These are phyloP conservation scores for Canariomyces notabilis DNA, from an alignment of 2,329 filamentous ascomycete species.

Conservation along the genomic window DNA sequence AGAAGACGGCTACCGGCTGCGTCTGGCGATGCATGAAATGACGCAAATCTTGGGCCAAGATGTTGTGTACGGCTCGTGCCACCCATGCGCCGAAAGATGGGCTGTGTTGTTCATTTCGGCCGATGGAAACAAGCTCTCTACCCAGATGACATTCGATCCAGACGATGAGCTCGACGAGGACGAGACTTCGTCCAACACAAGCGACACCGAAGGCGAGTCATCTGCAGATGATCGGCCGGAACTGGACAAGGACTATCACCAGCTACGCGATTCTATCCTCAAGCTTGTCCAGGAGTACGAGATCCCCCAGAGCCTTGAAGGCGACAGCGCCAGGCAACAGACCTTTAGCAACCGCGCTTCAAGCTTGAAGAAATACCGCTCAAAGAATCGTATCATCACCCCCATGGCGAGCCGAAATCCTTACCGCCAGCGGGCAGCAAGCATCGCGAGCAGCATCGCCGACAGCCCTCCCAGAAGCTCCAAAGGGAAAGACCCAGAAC, in stretches of 20 bases:
- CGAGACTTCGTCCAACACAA: constrained; percentile 51
- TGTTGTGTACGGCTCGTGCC: constrained; percentile 60
- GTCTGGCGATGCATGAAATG: constrained; percentile 67
- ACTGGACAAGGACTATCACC: constrained; percentile 73
- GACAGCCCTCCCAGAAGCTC: constrained; percentile 24
- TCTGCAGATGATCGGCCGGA: constrained; percentile 53
- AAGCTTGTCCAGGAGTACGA: constrained; percentile 80
- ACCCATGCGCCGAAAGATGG: constrained; percentile 81
- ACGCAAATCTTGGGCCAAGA: constrained; percentile 59
- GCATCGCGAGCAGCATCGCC: constrained; percentile 26
- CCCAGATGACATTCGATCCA: constrained; percentile 67
- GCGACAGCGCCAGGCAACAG: constrained; percentile 53
- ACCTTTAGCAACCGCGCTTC: constrained; percentile 65
- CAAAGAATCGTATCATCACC: constrained; percentile 54
- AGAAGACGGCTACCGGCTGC: constrained; percentile 60
- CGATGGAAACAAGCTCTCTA: constrained; percentile 64
- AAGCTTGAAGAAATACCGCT: constrained; percentile 53
- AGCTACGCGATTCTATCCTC: constrained; percentile 72
- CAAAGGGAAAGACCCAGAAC: constrained; percentile 29
- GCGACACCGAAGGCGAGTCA: constrained; percentile 58
- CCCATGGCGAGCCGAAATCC: constrained; percentile 55
- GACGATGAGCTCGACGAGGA: constrained; percentile 62
- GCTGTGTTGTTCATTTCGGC: constrained; percentile 72
- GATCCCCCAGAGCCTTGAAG: constrained; percentile 62
- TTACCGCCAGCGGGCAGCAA: constrained; percentile 38